phyloP scores from a whole-genome alignment of 2,329 filamentous ascomycete genomes.

The Hysterium pulicare region DNA sequence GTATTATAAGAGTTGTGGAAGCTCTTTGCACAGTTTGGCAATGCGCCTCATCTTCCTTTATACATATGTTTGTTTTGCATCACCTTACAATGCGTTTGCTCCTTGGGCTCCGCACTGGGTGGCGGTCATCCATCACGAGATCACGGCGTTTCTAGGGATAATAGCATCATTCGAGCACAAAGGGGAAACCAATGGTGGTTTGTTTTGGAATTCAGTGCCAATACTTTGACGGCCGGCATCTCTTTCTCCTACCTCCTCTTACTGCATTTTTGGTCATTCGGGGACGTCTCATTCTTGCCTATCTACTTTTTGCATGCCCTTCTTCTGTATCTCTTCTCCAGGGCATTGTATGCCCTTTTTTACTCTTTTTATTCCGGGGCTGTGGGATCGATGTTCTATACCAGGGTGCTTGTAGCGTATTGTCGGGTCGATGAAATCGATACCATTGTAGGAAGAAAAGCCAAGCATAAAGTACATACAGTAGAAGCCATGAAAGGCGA shows the following conservation, averaged over 20 bases:
- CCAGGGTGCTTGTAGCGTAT: neutral
- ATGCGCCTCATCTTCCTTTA: neutral
- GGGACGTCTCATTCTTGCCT: no score
- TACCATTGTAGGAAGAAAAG: no score
- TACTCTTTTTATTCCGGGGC: neutral
- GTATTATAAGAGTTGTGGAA: constrained; percentile 12
- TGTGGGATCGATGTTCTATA: neutral
- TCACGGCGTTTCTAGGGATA: neutral
- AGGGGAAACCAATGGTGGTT: no score
- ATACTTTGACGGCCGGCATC: no score
- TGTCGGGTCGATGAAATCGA: no score
- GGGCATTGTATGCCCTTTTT: neutral
- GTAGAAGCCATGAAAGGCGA: no score
- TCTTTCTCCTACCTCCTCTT: no score
- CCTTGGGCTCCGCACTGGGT: neutral
- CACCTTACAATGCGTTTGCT: neutral
- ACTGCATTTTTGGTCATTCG: no score
- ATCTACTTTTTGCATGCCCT: neutral
- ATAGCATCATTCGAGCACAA: no score
- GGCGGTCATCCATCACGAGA: neutral
- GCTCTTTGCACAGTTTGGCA: neutral
- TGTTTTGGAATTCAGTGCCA: no score
- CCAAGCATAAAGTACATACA: no score
- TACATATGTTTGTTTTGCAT: neutral
- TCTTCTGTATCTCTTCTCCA: neutral